phyloP scores from a whole-genome alignment of 2,329 filamentous ascomycete genomes.

The Botrytis fabae region DNA sequence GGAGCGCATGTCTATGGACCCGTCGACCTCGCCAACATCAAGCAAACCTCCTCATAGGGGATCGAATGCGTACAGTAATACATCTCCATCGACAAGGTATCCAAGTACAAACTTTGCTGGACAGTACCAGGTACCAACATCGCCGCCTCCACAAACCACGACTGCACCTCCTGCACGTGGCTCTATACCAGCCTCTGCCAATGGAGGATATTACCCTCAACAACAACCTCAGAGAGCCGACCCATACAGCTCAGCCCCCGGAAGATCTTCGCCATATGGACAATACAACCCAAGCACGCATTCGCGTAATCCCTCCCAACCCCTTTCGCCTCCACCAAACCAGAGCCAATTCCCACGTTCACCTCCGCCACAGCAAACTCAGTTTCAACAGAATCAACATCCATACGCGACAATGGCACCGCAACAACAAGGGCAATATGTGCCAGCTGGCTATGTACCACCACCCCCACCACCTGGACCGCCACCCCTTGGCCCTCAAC shows the following conservation, averaged over 20 bases:
- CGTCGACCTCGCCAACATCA: conserved; percentile 46
- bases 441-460: conserved; percentile 65
- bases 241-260: conserved; percentile 39
- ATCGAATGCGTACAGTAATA: conserved; percentile 42
- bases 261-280: conserved; percentile 50
- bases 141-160: conserved; percentile 46
- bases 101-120: conserved; percentile 55
- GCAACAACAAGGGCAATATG: conserved; percentile 45
- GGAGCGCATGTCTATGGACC: conserved; percentile 93
- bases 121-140: conserved; percentile 60
- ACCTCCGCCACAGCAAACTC: conserved; percentile 60
- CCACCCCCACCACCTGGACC: conserved; percentile 67
- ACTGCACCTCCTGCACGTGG: conserved; percentile 45
- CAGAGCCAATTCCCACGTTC: conserved; percentile 52
- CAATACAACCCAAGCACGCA: conserved; percentile 45
- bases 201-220: conserved; percentile 35
- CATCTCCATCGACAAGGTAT: conserved; percentile 48
- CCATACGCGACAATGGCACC: conserved; percentile 36
- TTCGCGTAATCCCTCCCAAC: conserved; percentile 38
- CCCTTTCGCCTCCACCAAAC: conserved; percentile 45
- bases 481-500: conserved; percentile 52
- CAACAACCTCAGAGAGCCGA: conserved; percentile 25
- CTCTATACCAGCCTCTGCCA: conserved; percentile 47
- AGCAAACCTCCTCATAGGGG: conserved; percentile 42
- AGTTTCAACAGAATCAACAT: conserved; percentile 38